Evolutionary conservation across 164 flowering plant species (phyloP).

Genomic region (Paratinospora sagittata): DNA sequence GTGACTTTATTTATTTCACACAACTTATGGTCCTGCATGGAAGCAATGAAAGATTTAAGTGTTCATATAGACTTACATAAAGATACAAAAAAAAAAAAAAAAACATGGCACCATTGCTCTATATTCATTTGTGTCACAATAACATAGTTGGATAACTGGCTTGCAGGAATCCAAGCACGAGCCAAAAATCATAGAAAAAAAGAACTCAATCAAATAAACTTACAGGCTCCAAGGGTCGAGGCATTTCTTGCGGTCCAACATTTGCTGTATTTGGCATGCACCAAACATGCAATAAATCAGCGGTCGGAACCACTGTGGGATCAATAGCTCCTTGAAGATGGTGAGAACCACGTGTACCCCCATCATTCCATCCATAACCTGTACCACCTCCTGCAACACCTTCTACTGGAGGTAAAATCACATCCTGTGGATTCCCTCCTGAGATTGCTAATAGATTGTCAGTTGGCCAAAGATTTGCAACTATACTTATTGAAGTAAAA

Average conservation of each 20-base stretch:
- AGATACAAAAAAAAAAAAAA: background rate
- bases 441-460: too few species aligned
- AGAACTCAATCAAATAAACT: conserved; percentile 15
- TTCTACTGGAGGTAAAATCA: conserved; percentile 70
- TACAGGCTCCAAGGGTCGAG: conserved; percentile 72
- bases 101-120: background rate
- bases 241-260: conserved; percentile 82
- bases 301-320: conserved; percentile 64
- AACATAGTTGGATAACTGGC: background rate
- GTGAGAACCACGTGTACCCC: conserved; percentile 27
- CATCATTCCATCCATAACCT: conserved; percentile 93
- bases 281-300: conserved; percentile 84
- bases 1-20: background rate
- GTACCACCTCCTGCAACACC: conserved; percentile 99
- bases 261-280: conserved; percentile 89
- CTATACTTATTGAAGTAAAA: background rate
- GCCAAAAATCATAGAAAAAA: background rate
- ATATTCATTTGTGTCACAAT: background rate
- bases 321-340: conserved; percentile 47
- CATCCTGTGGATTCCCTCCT: conserved; percentile 19
- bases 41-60: too few species aligned
- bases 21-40: too few species aligned
- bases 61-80: background rate
- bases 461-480: conserved; percentile 3
- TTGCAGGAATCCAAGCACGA: background rate